Base-by-base conservation (phyloP, 2,329 filamentous ascomycete genomes). In the Clonostachys chloroleuca region DNA sequence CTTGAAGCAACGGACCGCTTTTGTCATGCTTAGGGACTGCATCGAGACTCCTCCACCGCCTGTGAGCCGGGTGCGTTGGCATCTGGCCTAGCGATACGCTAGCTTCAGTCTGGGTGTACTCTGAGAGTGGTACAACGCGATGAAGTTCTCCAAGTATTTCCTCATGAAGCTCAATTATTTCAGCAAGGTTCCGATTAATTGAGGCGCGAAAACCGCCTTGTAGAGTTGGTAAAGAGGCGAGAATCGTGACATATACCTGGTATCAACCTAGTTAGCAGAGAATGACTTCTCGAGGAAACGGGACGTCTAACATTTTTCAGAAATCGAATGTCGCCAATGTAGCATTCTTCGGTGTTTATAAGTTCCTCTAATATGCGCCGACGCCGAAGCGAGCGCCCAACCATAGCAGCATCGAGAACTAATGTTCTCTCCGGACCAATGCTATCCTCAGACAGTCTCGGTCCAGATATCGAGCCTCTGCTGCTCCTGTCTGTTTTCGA, bases 291-390 rank as follows among this genome's bases (percentile, higher is more conserved):
- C 24, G 24, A 10, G 10, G 17, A 7, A 36, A n/a, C 5, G 10
- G 13, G n/a, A 13, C 14, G 7, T 16, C 82, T 61, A 70, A 92
- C 92, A 67, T 95, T 91, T 62, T 87, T 86, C 49, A 97, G 73
- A 54, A 94, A 90, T 56, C 89, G 89, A 49, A 97, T 67, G 58
- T 96, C 92, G 14, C 85, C 82, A 56, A 97, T 84, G 62, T 97
- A 97, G 58, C 86, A 83, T 61, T 94, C 87, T 64, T 97, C 94
- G 0, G 92, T 95, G 48, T 71, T 79, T 51, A 96, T 82, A 44
- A 97, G 72, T 67, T 97, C 94, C 60, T 94, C 88, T 35, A 97
- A 68, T 37, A 95, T 83, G 51, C 85, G 83, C 13, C 89, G 82
- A 51, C 94, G 81, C 58, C 91, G 87, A 17, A 87, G 66, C 2